Base-by-base conservation (phyloP, 192 early-diverging fungal genomes). In the Podila minutissima region DNA sequence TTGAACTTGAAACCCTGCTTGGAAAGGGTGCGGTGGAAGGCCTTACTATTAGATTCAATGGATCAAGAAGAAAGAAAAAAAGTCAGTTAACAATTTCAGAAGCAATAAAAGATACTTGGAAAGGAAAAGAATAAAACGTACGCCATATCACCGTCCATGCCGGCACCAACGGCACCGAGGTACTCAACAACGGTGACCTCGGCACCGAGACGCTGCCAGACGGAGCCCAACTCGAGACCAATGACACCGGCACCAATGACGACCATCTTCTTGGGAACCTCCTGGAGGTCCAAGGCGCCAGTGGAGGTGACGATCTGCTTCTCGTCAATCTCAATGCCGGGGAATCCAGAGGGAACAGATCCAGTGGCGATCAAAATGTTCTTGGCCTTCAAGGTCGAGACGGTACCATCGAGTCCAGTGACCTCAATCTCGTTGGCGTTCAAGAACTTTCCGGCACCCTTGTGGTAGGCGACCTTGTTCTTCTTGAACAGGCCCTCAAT, bases 1-100 rank as follows among this genome's bases (percentile, higher is more conserved):
- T 97, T 97, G 91, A 99, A 98, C 87, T 98, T 97, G 86, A 98
- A 92, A 49, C 96, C 97, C 85, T 99, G 97, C 92, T 98, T 99
- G 77, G 85, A 59, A 65, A 99, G 90, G 38, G 91, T 91, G 85
- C 94, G 94, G 77, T 95, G 95, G 94, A 99, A 99, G 60, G 84
- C 79, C 86, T 96, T 95, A 82, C 91, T 92, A 82, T 33, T 53
- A 51, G 50, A 22, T 31, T 9, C 19, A 53, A 62, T 29, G 29
- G 72, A 66, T 37, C 35, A 37, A 37, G 59, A 17, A 1, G 19
- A 12, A n/a, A 3, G 35, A 28, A 29, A 29, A 67, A 48, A 29
- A 49, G 8, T 20, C 11, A 17, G 17, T 31, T 26, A 59, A 59
- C 26, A 22, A 28, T 28, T 12, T 24, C 22, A 46, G 31, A 32